phyloP scores from a whole-genome alignment of 495 filamentous ascomycete genomes.

The Aspergillus carlsbadensis region DNA sequence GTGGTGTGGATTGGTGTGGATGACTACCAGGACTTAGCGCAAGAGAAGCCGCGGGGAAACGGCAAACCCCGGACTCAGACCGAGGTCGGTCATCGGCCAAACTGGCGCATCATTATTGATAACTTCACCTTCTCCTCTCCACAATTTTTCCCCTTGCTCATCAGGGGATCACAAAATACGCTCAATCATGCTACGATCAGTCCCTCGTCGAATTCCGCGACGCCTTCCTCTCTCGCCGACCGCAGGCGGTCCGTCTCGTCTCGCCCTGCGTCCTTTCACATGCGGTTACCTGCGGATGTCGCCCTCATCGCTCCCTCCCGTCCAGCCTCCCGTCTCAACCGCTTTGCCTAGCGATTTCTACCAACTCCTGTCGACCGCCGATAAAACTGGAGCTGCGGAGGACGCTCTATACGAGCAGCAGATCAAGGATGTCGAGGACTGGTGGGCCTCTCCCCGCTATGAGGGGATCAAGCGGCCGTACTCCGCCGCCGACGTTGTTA shows the following conservation, averaged over 20 bases:
- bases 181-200: slow-evolving; percentile 35
- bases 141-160: background rate
- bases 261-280: slow-evolving; percentile 39
- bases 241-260: slow-evolving; percentile 23
- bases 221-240: slow-evolving; percentile 23
- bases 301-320: slow-evolving; percentile 30
- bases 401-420: slow-evolving; percentile 78
- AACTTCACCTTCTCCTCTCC: background rate
- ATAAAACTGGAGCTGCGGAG: slow-evolving; percentile 76
- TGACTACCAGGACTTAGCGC: background rate
- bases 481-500: slow-evolving; percentile 84
- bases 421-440: slow-evolving; percentile 76
- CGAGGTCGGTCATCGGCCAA: slow-evolving; percentile 12
- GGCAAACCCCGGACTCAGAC: slow-evolving; percentile 13
- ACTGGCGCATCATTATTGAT: background rate
- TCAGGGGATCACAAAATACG: background rate
- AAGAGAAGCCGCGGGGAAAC: slow-evolving; percentile 12
- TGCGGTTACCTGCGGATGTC: slow-evolving; percentile 49
- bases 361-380: slow-evolving; percentile 70
- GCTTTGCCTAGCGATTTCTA: slow-evolving; percentile 67
- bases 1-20: background rate
- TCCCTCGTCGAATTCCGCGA: slow-evolving; percentile 38
- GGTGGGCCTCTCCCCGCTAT: slow-evolving; percentile 84
- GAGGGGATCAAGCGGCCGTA: slow-evolving; percentile 90
- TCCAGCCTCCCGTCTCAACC: slow-evolving; percentile 56